Percentiles rank a stretch among this genome's conserved stretches.
Conservation (phyloP, 352 stramenopile genomes). For the Phytophthora quininea region DNA sequence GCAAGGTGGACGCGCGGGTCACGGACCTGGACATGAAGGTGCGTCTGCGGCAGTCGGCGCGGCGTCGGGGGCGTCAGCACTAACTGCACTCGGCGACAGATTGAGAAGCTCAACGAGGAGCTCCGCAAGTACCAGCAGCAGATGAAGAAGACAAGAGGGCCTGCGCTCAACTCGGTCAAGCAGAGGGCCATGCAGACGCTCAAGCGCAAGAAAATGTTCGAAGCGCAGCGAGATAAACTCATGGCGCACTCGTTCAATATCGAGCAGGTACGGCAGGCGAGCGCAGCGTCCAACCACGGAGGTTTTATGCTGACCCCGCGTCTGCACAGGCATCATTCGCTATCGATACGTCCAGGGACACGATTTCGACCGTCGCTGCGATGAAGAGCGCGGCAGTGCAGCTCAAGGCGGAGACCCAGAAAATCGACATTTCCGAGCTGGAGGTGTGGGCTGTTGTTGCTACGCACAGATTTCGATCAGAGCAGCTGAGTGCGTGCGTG, state of each 20-base stretch:
- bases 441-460: slow-evolving; percentile 64
- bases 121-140: slow-evolving; percentile 83
- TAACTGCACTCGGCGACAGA: slow-evolving; percentile 41
- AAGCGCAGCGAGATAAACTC: slow-evolving; percentile 81
- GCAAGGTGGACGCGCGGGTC: slow-evolving; percentile 74
- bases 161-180: slow-evolving; percentile 77
- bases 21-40: slow-evolving; percentile 86
- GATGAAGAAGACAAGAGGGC: slow-evolving; percentile 79
- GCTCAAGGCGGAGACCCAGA: slow-evolving; percentile 95
- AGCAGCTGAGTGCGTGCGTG: not conserved
- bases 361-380: slow-evolving; percentile 91
- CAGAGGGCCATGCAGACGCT: slow-evolving; percentile 86
- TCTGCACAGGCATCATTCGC: slow-evolving; percentile 72
- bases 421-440: slow-evolving; percentile 96
- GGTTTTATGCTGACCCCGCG: not conserved
- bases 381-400: slow-evolving; percentile 94
- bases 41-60: not conserved
- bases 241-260: slow-evolving; percentile 88
- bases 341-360: slow-evolving; percentile 94
- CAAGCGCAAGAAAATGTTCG: slow-evolving; percentile 91
- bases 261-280: slow-evolving; percentile 62
- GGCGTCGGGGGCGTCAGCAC: not conserved
- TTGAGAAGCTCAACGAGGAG: slow-evolving; percentile 83
- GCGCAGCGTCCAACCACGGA: not conserved
- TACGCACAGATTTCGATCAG: not conserved